Evolutionary conservation across 2,329 filamentous ascomycete species (phyloP).

Genomic region (Phialocephala sp.): DNA sequence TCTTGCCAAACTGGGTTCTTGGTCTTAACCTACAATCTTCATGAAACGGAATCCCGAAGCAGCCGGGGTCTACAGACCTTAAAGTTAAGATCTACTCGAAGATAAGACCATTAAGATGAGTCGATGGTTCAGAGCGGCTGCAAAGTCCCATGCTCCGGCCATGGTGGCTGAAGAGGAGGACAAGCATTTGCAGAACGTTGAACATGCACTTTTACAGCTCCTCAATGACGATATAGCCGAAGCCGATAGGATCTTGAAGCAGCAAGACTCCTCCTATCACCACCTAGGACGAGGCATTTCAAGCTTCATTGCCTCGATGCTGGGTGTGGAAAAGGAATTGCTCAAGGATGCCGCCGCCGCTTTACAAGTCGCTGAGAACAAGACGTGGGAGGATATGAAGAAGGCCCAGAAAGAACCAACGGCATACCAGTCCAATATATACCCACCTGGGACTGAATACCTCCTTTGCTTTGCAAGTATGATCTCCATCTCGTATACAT

Average conservation of each 20-base stretch:
- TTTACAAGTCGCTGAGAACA: conserved; percentile 76
- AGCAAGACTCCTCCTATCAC: conserved; percentile 86
- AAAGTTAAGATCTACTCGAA: conserved; percentile 15
- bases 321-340: conserved; percentile 90
- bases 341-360: conserved; percentile 81
- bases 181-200: conserved; percentile 63
- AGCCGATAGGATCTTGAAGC: conserved; percentile 74
- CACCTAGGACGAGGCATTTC: conserved; percentile 81
- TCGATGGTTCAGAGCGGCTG: conserved; percentile 40
- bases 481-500: neutral
- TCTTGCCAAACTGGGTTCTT: neutral
- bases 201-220: conserved; percentile 71
- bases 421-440: conserved; percentile 63
- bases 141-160: conserved; percentile 29
- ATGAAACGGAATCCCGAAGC: neutral
- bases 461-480: conserved; percentile 74
- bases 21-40: neutral
- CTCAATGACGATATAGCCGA: conserved; percentile 90
- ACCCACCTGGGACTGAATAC: conserved; percentile 85
- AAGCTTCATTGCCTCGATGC: conserved; percentile 81
- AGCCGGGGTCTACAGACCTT: conserved; percentile 14
- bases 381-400: conserved; percentile 77
- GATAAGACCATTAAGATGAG: conserved; percentile 36
- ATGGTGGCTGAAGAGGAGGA: conserved; percentile 51
- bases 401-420: conserved; percentile 71